Conservation (phyloP, 1,284 basidiomycete species). For the Rhodofomes roseus region DNA sequence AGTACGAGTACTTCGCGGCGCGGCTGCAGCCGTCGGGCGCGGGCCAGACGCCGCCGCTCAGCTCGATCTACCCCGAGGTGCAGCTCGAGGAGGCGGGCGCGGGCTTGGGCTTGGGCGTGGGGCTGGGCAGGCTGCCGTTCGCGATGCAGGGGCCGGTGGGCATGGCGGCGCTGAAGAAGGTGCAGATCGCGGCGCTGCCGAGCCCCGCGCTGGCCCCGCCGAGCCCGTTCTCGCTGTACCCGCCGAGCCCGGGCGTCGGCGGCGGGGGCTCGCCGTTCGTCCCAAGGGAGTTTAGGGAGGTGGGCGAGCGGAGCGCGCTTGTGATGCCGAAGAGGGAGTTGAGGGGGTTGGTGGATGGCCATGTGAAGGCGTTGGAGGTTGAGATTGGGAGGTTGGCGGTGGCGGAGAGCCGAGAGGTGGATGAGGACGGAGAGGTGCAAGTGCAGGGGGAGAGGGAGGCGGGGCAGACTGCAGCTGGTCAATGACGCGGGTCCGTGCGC, state of each 20-base stretch:
- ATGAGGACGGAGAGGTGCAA: background rate
- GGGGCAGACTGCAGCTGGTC: background rate
- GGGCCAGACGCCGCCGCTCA: conserved; percentile 21
- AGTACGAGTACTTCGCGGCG: conserved; percentile 8
- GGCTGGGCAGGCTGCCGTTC: background rate
- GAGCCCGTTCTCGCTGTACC: conserved; percentile 29
- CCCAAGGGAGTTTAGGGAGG: background rate
- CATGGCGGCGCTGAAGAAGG: conserved; percentile 14
- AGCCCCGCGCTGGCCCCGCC: conserved; percentile 28
- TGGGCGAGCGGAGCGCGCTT: background rate
- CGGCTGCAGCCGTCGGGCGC: conserved; percentile 6
- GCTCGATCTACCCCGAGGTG: conserved; percentile 13
- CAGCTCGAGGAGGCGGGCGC: background rate
- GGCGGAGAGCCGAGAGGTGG: background rate
- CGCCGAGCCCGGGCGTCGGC: conserved; percentile 5
- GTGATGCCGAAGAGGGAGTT: background rate
- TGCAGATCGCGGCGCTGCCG: conserved; percentile 27
- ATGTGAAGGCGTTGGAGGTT: background rate
- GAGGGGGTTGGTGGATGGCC: background rate
- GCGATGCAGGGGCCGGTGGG: conserved; percentile 9
- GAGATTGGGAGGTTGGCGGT: background rate
- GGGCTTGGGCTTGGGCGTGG: background rate
- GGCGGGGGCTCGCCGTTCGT: background rate
- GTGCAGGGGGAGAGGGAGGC: background rate
- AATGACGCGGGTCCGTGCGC: background rate